phyloP scores from a whole-genome alignment of 257 asterid species.

The Solanum medicagineum region DNA sequence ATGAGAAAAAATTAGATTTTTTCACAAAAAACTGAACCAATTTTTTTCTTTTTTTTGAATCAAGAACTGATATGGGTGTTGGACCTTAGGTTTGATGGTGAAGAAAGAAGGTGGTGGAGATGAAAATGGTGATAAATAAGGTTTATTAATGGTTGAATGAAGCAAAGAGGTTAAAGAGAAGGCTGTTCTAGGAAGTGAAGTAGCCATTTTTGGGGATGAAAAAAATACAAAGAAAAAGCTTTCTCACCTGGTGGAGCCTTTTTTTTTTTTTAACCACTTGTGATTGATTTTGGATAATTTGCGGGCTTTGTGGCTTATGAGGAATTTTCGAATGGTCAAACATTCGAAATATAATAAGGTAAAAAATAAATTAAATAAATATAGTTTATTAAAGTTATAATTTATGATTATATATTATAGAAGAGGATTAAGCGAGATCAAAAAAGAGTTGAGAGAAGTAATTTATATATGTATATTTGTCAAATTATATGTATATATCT shows the following conservation, averaged over 20 bases:
- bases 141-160: conserved; percentile 10
- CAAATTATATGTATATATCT: no score
- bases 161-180: conserved; percentile 13
- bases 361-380: no score
- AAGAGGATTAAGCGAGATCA: accelerated
- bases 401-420: no score
- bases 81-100: conserved; percentile 33
- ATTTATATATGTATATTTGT: no score
- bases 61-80: background rate
- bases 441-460: no score
- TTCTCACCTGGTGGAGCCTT: background rate
- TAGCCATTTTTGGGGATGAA: conserved; percentile 7
- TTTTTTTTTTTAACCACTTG: background rate
- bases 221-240: background rate
- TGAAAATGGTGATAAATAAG: conserved; percentile 6
- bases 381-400: no score
- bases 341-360: no score
- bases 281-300: background rate
- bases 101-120: conserved; percentile 14
- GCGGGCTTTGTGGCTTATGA: background rate
- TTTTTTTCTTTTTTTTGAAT: background rate
- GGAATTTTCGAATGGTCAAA: no score
- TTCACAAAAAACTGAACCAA: background rate
- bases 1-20: background rate
- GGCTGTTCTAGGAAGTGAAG: conserved; percentile 17